Base-by-base conservation (phyloP, 257 asterid genomes). In the Nicotiana sylvestris region DNA sequence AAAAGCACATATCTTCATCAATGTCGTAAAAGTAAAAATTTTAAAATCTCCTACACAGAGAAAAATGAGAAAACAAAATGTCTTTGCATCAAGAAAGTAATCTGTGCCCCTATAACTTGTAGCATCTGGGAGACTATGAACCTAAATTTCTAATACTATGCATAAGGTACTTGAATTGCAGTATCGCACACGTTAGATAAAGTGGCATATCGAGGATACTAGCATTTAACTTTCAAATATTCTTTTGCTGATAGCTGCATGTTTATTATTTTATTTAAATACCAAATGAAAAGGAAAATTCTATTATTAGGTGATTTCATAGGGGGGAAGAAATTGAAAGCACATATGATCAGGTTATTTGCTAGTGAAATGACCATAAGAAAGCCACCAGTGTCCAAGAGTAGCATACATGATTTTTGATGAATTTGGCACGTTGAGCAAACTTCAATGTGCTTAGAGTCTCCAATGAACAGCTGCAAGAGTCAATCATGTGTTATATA, bases 371-470 rank as follows among this genome's bases (percentile, higher is more conserved):
- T 32, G 27, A 61, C 74, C 66, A 66, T 55, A 62, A 78, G 60
- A 61, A 66, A 18, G 61, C 16, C 30, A 76, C 90, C 82, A 49
- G 15, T 46, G 39, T 76, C 80, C 46, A 76, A 76, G 21, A 32
- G 80, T 30, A 33, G 33, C 87, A 83, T 90, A 93, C 97, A 88
- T 93, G 93, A 85, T 93, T 93, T 82, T 93, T 93, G 43, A 93
- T 92, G 85, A 88, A 92, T 84, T 93, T 93, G 84, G 97, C 97
- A 81, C 98, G 98, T 83, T 92, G 98, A 13, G 98, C 97, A 87
- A 93, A 93, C 92, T 93, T 93, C 90, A 93, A 78, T 30, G 98
- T 93, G 91, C 97, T 91, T 88, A 93, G 86, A 66, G 98, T 93
- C 92, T 93, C 97, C 68, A 93, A 85, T 9, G 98, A 89, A 84